Evolutionary conservation across 495 filamentous ascomycete genomes (phyloP).

Genomic region (Hypoxylon fuscum): DNA sequence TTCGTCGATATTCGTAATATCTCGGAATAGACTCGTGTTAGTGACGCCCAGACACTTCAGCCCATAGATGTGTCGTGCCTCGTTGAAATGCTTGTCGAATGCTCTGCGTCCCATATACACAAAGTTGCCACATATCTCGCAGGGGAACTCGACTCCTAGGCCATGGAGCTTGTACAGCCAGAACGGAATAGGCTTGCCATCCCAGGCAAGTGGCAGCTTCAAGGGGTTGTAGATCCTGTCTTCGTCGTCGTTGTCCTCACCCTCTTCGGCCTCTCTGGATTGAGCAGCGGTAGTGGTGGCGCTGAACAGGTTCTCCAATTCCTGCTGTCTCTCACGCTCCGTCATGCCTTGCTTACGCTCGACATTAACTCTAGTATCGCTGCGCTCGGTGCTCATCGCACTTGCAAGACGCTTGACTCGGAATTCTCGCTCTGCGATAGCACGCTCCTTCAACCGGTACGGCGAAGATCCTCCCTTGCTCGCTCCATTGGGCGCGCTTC

Average conservation of each 20-base stretch:
- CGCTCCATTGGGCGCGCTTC: conserved; percentile 41
- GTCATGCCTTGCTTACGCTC: conserved; percentile 97
- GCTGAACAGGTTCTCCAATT: conserved; percentile 85
- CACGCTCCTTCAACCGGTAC: conserved; percentile 81
- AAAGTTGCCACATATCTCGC: conserved; percentile 97
- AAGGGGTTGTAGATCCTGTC: conserved; percentile 96
- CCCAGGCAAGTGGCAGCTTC: conserved; percentile 95
- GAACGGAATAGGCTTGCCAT: conserved; percentile 97
- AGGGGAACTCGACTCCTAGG: conserved; percentile 91
- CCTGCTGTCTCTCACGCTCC: conserved; percentile 89
- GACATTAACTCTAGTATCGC: conserved; percentile 89
- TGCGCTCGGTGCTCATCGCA: conserved; percentile 78
- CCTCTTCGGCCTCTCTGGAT: conserved; percentile 59
- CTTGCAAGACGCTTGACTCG: conserved; percentile 78
- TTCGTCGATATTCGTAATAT: conserved; percentile 92
- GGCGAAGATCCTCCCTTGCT: conserved; percentile 48
- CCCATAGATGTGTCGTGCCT: conserved; percentile 89
- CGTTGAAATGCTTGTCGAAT: conserved; percentile 98
- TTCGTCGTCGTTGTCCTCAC: conserved; percentile 72
- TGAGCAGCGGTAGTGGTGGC: conserved; percentile 54
- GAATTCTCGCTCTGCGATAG: conserved; percentile 88
- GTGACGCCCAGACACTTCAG: conserved; percentile 93
- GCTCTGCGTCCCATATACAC: conserved; percentile 96
- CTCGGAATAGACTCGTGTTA: conserved; percentile 89
- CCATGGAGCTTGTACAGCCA: conserved; percentile 99